phyloP scores from a whole-genome alignment of 768 basidiomycete species.

The Cantharellus cinnabarinus region DNA sequence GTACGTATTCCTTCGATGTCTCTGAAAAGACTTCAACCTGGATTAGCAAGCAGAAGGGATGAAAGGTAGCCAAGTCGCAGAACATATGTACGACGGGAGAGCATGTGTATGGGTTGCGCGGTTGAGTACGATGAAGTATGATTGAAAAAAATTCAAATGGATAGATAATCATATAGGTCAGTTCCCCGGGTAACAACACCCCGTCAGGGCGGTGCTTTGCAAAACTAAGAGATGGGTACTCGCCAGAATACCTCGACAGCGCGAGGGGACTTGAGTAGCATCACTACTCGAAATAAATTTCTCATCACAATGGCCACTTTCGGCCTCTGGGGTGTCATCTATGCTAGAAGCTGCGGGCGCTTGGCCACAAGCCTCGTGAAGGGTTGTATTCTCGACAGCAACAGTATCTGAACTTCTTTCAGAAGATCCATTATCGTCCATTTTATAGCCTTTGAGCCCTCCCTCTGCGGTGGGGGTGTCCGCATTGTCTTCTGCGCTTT shows the following conservation, averaged over 20 bases:
- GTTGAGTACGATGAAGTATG: too few relatives aligned
- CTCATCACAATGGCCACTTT: too few relatives aligned
- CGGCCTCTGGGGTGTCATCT: too few relatives aligned
- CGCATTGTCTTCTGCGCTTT: not conserved
- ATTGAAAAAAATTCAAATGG: too few relatives aligned
- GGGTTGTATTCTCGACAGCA: too few relatives aligned
- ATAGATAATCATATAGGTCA: too few relatives aligned
- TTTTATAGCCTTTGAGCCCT: not conserved
- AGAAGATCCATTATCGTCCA: not conserved
- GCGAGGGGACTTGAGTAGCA: not conserved
- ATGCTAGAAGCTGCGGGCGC: too few relatives aligned
- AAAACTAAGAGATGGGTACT: constrained; percentile 11
- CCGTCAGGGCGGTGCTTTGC: not conserved
- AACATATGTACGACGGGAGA: not conserved
- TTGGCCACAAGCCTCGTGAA: too few relatives aligned
- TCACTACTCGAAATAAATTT: too few relatives aligned
- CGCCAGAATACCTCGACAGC: constrained; percentile 57
- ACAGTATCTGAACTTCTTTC: too few relatives aligned
- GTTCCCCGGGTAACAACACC: not conserved
- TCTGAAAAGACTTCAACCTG: constrained; percentile 64
- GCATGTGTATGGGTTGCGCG: too few relatives aligned
- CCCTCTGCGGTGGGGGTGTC: not conserved
- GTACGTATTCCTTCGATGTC: constrained; percentile 44
- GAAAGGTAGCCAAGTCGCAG: not conserved
- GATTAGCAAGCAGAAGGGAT: constrained; percentile 2